Evolutionary conservation across 2,329 filamentous ascomycete genomes (phyloP), one percentile per base, ranked within the genome.

Genomic region (Rosellinia necatrix): DNA sequence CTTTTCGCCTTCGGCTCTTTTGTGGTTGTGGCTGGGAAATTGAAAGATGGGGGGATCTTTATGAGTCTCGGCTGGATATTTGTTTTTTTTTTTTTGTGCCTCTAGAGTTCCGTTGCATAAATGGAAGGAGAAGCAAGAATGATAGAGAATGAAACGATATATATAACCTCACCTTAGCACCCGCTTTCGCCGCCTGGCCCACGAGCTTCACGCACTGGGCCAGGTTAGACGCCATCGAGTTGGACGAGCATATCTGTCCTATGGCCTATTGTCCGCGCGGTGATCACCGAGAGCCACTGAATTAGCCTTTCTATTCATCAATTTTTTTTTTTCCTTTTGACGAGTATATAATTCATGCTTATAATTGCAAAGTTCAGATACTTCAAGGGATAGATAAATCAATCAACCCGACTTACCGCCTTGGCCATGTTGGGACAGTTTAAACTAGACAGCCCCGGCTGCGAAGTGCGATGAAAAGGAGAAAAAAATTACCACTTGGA

Each of bases 231-330:
- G 82, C 75, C 78, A 94, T 86, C 61, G 84, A 89, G 59, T 86
- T 81, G 56, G 91, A 96, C 32, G 92, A 92, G 75, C 91, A 92
- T 74, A 97, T 85, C 75, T 97, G 93, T 29, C 92, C 92, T 41
- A 96, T 81, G 63, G 92, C 92, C 91, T 96, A 67, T 42, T 22
- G 8, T 8, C 12, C 46, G 2, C n/a, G 12, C 3, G 10, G 19
- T 6, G 3, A 17, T 10, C 30, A n/a, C 27, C 9, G 27, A n/a
- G 17, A 27, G 25, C 21, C 25, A 15, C 29, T 3, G 5, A 22
- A 35, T 56, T 37, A 51, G 41, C 22, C 9, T 50, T 12, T n/a
- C 6, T 22, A 9, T 13, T 35, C n/a, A n/a, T n/a, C n/a, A n/a
- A n/a, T 17, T 35, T 2, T 35, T 7, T 6, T 22, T 25, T 17